These are phyloP conservation scores for Aspergillus oerlinghausenensis DNA, from an alignment of 2,329 filamentous ascomycete genomes.

Conservation along the genomic window DNA sequence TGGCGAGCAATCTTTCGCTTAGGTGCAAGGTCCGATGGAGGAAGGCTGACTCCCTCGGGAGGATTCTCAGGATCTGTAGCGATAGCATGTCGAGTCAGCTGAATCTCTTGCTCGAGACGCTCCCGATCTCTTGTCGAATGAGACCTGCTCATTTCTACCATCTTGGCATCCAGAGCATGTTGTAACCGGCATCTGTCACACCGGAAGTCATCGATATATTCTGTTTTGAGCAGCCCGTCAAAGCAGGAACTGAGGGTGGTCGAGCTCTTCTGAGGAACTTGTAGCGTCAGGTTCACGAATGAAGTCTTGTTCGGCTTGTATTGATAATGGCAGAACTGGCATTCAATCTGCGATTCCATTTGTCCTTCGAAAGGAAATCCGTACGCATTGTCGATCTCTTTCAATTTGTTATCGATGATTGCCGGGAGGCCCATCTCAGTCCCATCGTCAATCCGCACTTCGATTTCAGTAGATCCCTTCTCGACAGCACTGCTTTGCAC, in stretches of 20 bases:
- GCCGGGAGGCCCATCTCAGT: slow-evolving; percentile 28
- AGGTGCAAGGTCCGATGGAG: slow-evolving; percentile 68
- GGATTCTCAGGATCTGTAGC: slow-evolving; percentile 75
- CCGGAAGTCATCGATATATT: slow-evolving; percentile 94
- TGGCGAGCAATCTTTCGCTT: slow-evolving; percentile 81
- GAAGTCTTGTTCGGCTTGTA: slow-evolving; percentile 77
- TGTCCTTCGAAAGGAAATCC: slow-evolving; percentile 89
- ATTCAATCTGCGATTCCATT: slow-evolving; percentile 93
- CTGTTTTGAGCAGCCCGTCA: slow-evolving; percentile 88
- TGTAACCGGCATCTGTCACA: slow-evolving; percentile 89
- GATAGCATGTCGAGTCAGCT: slow-evolving; percentile 64
- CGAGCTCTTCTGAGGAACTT: slow-evolving; percentile 77
- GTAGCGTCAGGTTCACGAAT: slow-evolving; percentile 88
- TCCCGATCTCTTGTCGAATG: slow-evolving; percentile 50
- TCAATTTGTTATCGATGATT: slow-evolving; percentile 35
- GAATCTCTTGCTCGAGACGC: slow-evolving; percentile 55
- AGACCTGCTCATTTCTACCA: slow-evolving; percentile 55
- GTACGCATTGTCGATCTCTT: slow-evolving; percentile 34
- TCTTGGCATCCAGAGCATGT: slow-evolving; percentile 65
- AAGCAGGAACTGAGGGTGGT: slow-evolving; percentile 84
- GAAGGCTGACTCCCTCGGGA: slow-evolving; percentile 68
- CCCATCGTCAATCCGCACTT: slow-evolving; percentile 35
- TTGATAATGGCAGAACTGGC: slow-evolving; percentile 81
- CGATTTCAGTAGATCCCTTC: slow-evolving; percentile 26
- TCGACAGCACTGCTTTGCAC: slow-evolving; percentile 8